Conservation (phyloP, 2,329 filamentous ascomycete species). For the Verticillium nonalfalfae region DNA sequence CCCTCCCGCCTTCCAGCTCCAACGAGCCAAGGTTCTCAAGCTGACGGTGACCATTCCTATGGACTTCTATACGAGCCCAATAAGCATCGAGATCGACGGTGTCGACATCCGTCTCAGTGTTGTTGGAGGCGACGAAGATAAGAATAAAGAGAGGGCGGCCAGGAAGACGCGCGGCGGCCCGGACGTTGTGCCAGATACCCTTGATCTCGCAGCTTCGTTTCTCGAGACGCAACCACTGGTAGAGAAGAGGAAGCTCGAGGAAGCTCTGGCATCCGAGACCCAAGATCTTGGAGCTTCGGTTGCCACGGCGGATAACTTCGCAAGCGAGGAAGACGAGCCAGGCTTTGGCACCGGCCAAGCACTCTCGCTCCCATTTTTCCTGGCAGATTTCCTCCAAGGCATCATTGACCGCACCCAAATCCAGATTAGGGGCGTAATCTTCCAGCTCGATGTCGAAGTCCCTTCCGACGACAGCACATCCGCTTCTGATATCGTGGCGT, state of each 20-base stretch:
- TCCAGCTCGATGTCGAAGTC: conserved; percentile 59
- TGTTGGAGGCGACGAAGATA: conserved; percentile 22
- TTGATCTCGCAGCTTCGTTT: conserved; percentile 72
- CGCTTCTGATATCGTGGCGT: conserved; percentile 49
- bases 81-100: conserved; percentile 75
- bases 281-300: conserved; percentile 57
- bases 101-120: conserved; percentile 65
- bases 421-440: conserved; percentile 55
- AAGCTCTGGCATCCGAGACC: conserved; percentile 57
- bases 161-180: conserved; percentile 16
- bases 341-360: conserved; percentile 64
- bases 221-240: conserved; percentile 59
- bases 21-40: conserved; percentile 66
- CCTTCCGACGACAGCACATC: conserved; percentile 35
- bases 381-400: conserved; percentile 67
- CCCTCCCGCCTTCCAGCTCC: conserved; percentile 63
- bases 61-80: conserved; percentile 80
- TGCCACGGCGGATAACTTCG: conserved; percentile 51
- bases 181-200: conserved; percentile 56
- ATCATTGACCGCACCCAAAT: conserved; percentile 67
- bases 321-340: conserved; percentile 54
- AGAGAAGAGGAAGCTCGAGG: conserved; percentile 62
- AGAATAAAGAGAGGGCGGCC: conserved; percentile 13
- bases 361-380: conserved; percentile 62
- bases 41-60: conserved; percentile 80